A percentile compares a stretch with the other conserved stretches of the same genome.
Evolutionary conservation across 768 basidiomycete species (phyloP).

Genomic region (Serpula lacrymans): DNA sequence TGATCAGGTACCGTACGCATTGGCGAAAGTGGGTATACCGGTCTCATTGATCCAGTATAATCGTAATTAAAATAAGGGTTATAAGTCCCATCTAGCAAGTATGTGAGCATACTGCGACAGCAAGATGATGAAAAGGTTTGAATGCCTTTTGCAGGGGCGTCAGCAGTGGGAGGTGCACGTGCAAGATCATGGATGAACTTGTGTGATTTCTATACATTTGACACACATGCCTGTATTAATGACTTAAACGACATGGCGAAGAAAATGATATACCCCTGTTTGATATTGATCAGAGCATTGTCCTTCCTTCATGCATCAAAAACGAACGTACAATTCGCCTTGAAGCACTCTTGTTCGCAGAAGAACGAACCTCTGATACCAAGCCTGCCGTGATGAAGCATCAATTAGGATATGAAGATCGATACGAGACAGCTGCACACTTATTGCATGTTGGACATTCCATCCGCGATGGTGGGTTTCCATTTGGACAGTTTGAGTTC

Average conservation of each 20-base stretch:
- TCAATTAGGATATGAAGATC: conserved; percentile 8
- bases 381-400: conserved; percentile 49
- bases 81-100: conserved; percentile 72
- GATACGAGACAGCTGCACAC: conserved; percentile 41
- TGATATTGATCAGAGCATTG: conserved; percentile 2
- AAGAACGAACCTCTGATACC: conserved; percentile 85
- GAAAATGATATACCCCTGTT: conserved; percentile 25
- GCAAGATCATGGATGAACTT: conserved; percentile 72
- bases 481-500: conserved; percentile 68
- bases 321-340: conserved; percentile 74
- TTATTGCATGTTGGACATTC: conserved; percentile 95
- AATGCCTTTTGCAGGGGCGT: conserved; percentile 4
- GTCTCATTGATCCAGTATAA: conserved; percentile 80
- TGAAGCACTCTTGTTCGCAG: conserved; percentile 96
- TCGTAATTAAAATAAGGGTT: conserved; percentile 74
- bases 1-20: conserved; percentile 75
- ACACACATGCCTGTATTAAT: no score
- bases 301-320: conserved; percentile 29
- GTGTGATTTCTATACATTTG: conserved; percentile 91
- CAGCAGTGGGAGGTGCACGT: conserved; percentile 19
- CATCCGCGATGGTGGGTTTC: conserved; percentile 78
- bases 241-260: no score
- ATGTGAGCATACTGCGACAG: no score
- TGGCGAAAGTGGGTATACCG: conserved; percentile 84
- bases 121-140: no score